These are phyloP conservation scores for Hanseniaspora sp. DNA, from an alignment of 1,139 yeast species.

Conservation along the genomic window DNA sequence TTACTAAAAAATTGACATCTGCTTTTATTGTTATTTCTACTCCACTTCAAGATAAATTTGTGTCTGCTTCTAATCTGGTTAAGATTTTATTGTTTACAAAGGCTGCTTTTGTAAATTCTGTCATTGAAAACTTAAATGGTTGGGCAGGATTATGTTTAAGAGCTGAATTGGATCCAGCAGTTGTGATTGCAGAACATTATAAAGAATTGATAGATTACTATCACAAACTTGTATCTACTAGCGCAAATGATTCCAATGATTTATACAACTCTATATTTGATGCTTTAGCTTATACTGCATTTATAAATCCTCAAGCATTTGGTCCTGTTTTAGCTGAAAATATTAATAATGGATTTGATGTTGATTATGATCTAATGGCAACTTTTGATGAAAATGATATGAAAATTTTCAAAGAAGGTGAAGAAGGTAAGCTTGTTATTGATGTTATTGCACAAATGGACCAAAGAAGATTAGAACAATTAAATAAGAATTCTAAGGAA, in stretches of 20 bases:
- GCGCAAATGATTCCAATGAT: slow-evolving; percentile 19
- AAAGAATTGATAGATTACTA: slow-evolving; percentile 32
- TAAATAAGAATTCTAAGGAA: slow-evolving; percentile 60
- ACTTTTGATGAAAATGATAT: slow-evolving; percentile 37
- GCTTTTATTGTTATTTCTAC: slow-evolving; percentile 40
- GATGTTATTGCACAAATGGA: slow-evolving; percentile 44
- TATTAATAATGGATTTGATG: slow-evolving; percentile 36
- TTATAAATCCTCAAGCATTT: slow-evolving; percentile 54
- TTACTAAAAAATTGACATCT: slow-evolving; percentile 31
- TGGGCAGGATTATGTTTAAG: slow-evolving; percentile 75
- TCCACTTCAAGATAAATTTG: slow-evolving; percentile 27
- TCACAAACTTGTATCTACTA: slow-evolving; percentile 23
- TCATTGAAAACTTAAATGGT: slow-evolving; percentile 36
- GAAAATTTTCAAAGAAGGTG: slow-evolving; percentile 48
- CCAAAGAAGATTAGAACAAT: slow-evolving; percentile 30
- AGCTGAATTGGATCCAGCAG: slow-evolving; percentile 54
- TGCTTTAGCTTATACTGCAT: slow-evolving; percentile 55
- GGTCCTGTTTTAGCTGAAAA: slow-evolving; percentile 41
- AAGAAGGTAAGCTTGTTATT: slow-evolving; percentile 58
- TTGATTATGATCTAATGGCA: slow-evolving; percentile 21
- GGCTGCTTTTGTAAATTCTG: slow-evolving; percentile 34
- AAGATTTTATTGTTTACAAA: slow-evolving; percentile 44
- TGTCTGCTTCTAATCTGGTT: slow-evolving; percentile 36
- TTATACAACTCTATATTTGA: slow-evolving; percentile 36
- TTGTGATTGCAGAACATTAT: slow-evolving; percentile 38